phyloP scores from a whole-genome alignment of 148 eudicot species.

The Pouteria glomerata region DNA sequence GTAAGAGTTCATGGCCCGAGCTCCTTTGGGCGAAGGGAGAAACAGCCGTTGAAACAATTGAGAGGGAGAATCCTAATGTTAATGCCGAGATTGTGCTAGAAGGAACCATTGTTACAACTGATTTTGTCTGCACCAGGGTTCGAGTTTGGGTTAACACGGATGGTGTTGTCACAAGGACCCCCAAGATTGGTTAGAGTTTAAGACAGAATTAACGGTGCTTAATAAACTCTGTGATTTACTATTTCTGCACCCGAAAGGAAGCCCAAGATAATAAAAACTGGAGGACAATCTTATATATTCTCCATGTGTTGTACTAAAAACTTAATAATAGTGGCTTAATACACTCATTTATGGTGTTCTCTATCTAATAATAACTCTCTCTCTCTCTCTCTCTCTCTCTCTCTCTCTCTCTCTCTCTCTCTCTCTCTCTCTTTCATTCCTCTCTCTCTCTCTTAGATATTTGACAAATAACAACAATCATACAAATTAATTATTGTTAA shows the following conservation, averaged over 20 bases:
- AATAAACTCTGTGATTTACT: neutral
- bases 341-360: neutral
- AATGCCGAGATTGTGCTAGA: constrained; percentile 2
- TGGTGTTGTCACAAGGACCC: constrained; percentile 5
- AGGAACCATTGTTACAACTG: neutral
- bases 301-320: neutral
- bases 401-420: too few relatives aligned
- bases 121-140: constrained; percentile 22
- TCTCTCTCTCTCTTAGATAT: too few relatives aligned
- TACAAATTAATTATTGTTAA: too few relatives aligned
- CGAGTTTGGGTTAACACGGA: constrained; percentile 16
- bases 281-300: too few relatives aligned
- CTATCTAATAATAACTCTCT: too few relatives aligned
- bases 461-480: too few relatives aligned
- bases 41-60: constrained; percentile 11
- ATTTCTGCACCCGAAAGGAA: neutral
- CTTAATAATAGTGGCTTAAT: neutral
- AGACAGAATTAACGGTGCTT: neutral
- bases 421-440: too few relatives aligned
- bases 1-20: constrained; percentile 35
- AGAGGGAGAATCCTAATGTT: neutral
- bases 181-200: constrained; percentile 12
- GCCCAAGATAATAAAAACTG: neutral
- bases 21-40: constrained; percentile 17
- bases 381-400: too few relatives aligned